Evolutionary conservation across 2,329 filamentous ascomycete genomes (phyloP), one percentile per base, ranked within the genome.

Genomic region (Ophiostoma quercus): DNA sequence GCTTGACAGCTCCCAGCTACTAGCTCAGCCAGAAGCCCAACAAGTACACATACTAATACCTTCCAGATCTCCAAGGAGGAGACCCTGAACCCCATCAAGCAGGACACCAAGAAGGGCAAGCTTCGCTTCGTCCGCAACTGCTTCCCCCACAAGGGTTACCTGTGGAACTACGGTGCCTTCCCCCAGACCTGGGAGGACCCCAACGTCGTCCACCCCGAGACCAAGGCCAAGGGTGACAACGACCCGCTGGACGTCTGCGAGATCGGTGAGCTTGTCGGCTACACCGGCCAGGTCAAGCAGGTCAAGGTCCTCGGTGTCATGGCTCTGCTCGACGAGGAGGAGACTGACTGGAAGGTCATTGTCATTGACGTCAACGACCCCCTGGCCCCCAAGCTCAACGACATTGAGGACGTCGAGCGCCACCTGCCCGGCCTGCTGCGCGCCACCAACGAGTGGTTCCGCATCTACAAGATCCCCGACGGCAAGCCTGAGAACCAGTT

Each of bases 401-500:
- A 98, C 81, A 90, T 98, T 74, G 95, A 98, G 88, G 95, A 99
- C 80, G 95, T 99, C 76, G 95, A 99, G 88, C 90, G 94, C 79
- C 95, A 98, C 85, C 90, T 99, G 71, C 95, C 95, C 72, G 95
- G 95, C 77, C 92, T 99, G 72, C 88, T 99, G 80, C 91, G 95
- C 76, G 95, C 95, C 79, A 98, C 94, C 80, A 99, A 99, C 80
- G 95, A 99, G 87, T 99, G 95, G 95, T 99, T 99, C 93, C 93
- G 95, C 82, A 99, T 99, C 88, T 99, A 99, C 91, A 99, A 99
- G 88, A 99, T 99, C 83, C 95, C 95, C 79, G 95, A 99, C 80
- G 95, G 95, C 87, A 99, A 99, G 93, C 94, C 94, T 77, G 95
- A 99, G 91, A 99, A 99, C 89, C 95, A 98, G 85, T 99, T 99